A percentile compares a stretch with the other conserved stretches of the same genome.
These are phyloP conservation scores for Heritiera fomes DNA, from an alignment of 345 rosid genomes.

Conservation along the genomic window DNA sequence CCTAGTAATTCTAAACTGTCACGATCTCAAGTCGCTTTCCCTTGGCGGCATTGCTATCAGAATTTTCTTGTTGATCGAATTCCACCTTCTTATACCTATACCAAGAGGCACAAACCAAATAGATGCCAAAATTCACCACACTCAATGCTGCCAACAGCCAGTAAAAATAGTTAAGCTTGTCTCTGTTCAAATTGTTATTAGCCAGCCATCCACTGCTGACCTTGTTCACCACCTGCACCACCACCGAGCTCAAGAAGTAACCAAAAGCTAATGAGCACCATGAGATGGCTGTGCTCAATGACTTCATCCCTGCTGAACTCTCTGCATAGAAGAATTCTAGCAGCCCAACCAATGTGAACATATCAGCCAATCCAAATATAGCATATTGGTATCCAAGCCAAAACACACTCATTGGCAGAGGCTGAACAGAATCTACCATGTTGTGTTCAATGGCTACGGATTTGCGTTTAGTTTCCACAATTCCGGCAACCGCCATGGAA, in stretches of 20 bases:
- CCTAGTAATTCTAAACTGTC: not conserved
- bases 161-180: slow-evolving; percentile 41
- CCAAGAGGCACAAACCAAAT: slow-evolving; percentile 62
- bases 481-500: slow-evolving; percentile 57
- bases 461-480: slow-evolving; percentile 50
- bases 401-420: slow-evolving; percentile 54
- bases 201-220: slow-evolving; percentile 49
- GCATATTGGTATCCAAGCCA: slow-evolving; percentile 63
- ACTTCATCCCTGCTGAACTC: slow-evolving; percentile 62
- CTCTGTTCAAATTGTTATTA: slow-evolving; percentile 31
- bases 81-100: slow-evolving; percentile 56
- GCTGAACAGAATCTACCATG: slow-evolving; percentile 49
- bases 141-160: slow-evolving; percentile 29
- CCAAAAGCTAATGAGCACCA: slow-evolving; percentile 60
- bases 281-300: slow-evolving; percentile 54
- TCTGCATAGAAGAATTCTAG: slow-evolving; percentile 60
- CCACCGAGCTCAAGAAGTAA: slow-evolving; percentile 52
- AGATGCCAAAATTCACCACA: slow-evolving; percentile 46
- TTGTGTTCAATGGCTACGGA: slow-evolving; percentile 41
- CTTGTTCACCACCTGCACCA: slow-evolving; percentile 55
- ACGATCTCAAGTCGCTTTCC: not conserved
- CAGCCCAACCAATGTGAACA: slow-evolving; percentile 59
- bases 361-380: slow-evolving; percentile 55
- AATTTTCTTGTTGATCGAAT: not conserved
- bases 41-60: not conserved